Base-by-base conservation (phyloP, 345 rosid species). In the Melaleuca quinquenervia region DNA sequence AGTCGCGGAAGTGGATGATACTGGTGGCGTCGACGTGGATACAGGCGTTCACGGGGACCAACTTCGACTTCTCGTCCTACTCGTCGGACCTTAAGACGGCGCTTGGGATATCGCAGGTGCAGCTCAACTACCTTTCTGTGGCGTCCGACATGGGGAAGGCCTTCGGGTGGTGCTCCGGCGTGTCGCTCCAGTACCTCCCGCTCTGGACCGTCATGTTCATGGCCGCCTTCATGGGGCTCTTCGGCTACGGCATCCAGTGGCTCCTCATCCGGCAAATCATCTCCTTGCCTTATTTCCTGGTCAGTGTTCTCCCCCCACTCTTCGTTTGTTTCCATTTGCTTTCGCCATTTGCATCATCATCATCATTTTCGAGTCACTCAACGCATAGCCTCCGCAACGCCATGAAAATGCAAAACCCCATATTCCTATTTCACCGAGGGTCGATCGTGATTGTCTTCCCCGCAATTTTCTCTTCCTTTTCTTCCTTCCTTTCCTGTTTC, bases 61-160 rank as follows among this genome's bases (percentile, higher is more conserved):
- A 94, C 90, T 95, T 95, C 89, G 96, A 95, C 86, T 95, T 95
- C 93, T 92, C 96, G 1, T 88, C 94, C 11, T 94, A 95, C 91
- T 94, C 96, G 0, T 91, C 98, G 1, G 86, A 87, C 1, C 53
- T 95, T 49, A 95, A 95, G 88, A 85, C 93, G 11, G 94, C 92
- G 58, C 92, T 95, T 18, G 96, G 95, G 83, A 90, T 95, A 26
- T 92, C 96, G n/a, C 98, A 95, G 89, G 90, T 94, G 56, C 92
- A 92, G 86, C 91, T 95, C 36, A 94, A 92, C 87, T 95, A 92
- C 86, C 90, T 95, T 78, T 91, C 95, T 1, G 96, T 93, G 76
- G 98, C 96, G 21, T 95, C 98, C 15, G 96, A 95, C 87, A 85
- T 95, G 92, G 96, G 98, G 6, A 95, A 95, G 88, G 93, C 92